These are phyloP conservation scores for Lentinula detonsa DNA, from an alignment of 768 basidiomycete species.

Conservation along the genomic window DNA sequence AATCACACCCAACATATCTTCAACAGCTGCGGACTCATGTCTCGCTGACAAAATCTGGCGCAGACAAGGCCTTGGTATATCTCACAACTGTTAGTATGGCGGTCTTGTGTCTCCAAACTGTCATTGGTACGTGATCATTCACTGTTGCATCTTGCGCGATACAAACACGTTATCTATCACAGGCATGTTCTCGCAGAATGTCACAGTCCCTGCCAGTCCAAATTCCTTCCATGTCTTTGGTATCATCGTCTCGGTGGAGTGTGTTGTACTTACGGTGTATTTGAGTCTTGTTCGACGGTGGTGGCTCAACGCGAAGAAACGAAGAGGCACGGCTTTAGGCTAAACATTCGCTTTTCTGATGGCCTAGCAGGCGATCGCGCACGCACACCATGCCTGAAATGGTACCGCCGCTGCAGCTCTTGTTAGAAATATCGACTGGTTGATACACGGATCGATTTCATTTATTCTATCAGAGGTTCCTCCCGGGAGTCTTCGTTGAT, in stretches of 20 bases:
- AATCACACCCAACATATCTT: conserved; percentile 83
- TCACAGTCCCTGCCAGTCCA: conserved; percentile 52
- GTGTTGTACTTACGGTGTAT: conserved; percentile 39
- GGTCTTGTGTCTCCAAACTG: conserved; percentile 56
- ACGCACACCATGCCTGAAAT: background rate
- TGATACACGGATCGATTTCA: background rate
- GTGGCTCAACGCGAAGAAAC: conserved; percentile 53
- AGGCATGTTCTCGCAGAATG: conserved; percentile 71
- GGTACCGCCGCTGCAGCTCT: background rate
- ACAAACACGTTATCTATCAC: background rate
- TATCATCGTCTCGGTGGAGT: conserved; percentile 40
- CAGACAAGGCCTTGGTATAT: conserved; percentile 60
- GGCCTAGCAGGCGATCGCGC: background rate
- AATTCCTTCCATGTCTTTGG: conserved; percentile 49
- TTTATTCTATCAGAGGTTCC: conserved; percentile 1
- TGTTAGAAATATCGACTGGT: background rate
- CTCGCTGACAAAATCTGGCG: conserved; percentile 50
- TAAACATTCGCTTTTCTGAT: background rate
- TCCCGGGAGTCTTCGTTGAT: conserved; percentile 4
- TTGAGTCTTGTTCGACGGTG: conserved; percentile 49
- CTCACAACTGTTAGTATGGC: conserved; percentile 65
- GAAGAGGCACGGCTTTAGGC: conserved; percentile 12
- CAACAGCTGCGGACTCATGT: conserved; percentile 65
- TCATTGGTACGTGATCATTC: conserved; percentile 39
- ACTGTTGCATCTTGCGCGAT: background rate